Base-by-base conservation (phyloP, 352 stramenopile species). In the Phytopythium mirpurense region DNA sequence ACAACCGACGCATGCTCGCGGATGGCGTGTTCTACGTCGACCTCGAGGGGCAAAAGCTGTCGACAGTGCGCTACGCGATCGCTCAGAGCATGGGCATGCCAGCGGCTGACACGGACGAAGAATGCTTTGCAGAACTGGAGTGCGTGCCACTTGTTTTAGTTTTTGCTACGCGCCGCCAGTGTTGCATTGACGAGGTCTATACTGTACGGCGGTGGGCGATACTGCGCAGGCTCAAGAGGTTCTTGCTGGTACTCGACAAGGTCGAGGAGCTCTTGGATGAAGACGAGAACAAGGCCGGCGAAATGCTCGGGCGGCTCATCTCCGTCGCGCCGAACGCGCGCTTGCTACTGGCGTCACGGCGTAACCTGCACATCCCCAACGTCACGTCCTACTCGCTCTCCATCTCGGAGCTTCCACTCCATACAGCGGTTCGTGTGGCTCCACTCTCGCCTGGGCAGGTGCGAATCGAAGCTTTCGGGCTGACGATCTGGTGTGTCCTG, bases 1-100 rank as follows among this genome's bases (percentile, higher is more conserved):
- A 90, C 52, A 87, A 78, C 55, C 75, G 82, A 9, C 73, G 78
- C 18, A 88, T 90, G 70, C 86, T 89, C 51, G 69, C 79, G 26
- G 82, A 93, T 41, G 82, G 79, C 26, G 74, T 93, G 9, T 93
- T 86, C 49, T 93, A 93, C 57, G 80, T 93, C 21, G 82, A 93
- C 48, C 59, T 93, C 29, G 82, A 93, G 73, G 79, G 79, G 11
- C 79, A 90, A 29, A 88, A 93, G 49, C 65, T 83, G 10, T 89
- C 78, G 14, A 87, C 82, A 42, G 75, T 93, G 23, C 74, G 78
- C 27, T 93, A 90, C 60, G 82, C 82, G 12, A 93, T 93, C 34
- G 79, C 79, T 14, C 82, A 89, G 44, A 88, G 72, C 18, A 88
- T 90, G 49, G 78, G 82, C 0, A 87, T 93, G 55, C 73, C 78